phyloP scores from a whole-genome alignment of 208 protist genomes.

The Trypanosoma caninum region DNA sequence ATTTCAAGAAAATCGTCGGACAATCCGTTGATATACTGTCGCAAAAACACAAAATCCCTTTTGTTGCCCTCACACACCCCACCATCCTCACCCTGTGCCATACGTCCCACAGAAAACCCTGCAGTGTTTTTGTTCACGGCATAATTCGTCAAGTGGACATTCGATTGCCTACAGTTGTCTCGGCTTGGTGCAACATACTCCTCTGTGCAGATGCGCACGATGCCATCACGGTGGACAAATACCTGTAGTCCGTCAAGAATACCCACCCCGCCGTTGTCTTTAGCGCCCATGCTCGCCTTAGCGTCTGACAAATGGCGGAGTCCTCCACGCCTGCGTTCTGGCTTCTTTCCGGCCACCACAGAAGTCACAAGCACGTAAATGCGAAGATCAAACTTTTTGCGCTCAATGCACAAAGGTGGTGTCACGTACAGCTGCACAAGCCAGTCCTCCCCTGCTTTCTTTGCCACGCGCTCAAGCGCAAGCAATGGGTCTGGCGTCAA shows the following conservation, averaged over 20 bases:
- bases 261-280: neutral
- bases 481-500: conserved; percentile 51
- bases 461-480: conserved; percentile 30
- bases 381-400: conserved; percentile 93
- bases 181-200: conserved; percentile 57
- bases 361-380: conserved; percentile 90
- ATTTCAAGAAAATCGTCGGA: neutral
- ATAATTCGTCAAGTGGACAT: conserved; percentile 89
- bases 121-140: conserved; percentile 71
- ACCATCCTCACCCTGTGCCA: neutral
- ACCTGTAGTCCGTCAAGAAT: conserved; percentile 60
- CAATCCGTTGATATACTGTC: conserved; percentile 27
- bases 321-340: neutral
- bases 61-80: conserved; percentile 39
- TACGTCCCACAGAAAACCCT: conserved; percentile 19
- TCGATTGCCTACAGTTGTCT: conserved; percentile 40
- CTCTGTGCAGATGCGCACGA: conserved; percentile 91
- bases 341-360: conserved; percentile 21
- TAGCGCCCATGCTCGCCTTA: neutral
- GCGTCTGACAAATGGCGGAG: neutral
- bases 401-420: conserved; percentile 87
- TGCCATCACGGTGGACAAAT: conserved; percentile 82
- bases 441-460: conserved; percentile 32
- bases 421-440: conserved; percentile 89
- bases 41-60: conserved; percentile 48